phyloP scores from a whole-genome alignment of 2,329 filamentous ascomycete species.

The Macrophomina phaseolina region DNA sequence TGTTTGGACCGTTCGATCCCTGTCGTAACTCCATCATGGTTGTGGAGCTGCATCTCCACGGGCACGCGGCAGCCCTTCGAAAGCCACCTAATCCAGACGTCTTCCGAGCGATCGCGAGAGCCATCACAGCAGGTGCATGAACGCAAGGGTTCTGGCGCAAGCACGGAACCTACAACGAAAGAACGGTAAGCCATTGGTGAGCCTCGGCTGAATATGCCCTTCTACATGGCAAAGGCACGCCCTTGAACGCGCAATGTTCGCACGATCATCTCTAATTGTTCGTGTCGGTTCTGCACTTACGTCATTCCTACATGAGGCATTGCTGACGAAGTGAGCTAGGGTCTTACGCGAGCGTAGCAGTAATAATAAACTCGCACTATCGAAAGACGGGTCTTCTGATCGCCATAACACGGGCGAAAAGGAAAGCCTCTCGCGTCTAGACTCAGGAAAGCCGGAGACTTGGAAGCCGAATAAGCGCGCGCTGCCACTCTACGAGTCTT shows the following conservation, averaged over 20 bases:
- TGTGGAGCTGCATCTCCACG: slow-evolving; percentile 68
- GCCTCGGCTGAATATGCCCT: background rate
- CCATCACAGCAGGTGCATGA: background rate
- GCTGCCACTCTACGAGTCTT: slow-evolving; percentile 20
- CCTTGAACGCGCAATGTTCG: background rate
- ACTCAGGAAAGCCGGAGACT: background rate
- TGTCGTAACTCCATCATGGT: slow-evolving; percentile 81
- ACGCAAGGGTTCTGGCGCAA: background rate
- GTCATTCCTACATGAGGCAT: background rate
- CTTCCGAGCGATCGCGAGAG: slow-evolving; percentile 27
- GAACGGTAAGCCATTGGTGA: slow-evolving; percentile 23
- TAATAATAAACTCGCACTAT: slow-evolving; percentile 20
- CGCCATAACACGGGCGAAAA: background rate
- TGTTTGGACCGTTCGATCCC: slow-evolving; percentile 78
- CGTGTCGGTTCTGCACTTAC: background rate
- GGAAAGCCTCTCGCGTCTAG: background rate
- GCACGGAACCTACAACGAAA: background rate
- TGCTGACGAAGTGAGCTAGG: slow-evolving; percentile 12
- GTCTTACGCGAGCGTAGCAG: background rate
- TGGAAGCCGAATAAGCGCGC: background rate
- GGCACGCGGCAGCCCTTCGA: slow-evolving; percentile 19
- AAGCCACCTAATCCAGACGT: slow-evolving; percentile 31
- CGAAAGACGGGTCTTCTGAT: slow-evolving; percentile 9
- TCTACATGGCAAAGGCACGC: background rate
- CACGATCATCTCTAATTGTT: slow-evolving; percentile 8